Evolutionary conservation across 1,139 yeast species (phyloP).

Genomic region (Yamadazyma membranifaciens): DNA sequence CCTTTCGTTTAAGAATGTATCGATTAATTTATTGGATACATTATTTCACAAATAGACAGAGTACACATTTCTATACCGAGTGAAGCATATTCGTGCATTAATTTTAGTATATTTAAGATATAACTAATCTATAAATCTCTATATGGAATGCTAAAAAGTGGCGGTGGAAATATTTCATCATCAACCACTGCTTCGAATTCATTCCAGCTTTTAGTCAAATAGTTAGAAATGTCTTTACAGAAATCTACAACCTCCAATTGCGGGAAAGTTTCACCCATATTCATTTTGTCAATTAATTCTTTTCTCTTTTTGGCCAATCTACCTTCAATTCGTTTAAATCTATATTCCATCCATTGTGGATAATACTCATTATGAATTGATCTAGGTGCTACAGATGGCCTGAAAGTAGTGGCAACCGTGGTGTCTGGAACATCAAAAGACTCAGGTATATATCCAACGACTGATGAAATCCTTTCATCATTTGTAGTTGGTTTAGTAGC

Average conservation of each 20-base stretch:
- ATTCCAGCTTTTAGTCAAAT: constrained; percentile 34
- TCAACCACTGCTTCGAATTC: constrained; percentile 32
- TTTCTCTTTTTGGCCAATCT: constrained; percentile 25
- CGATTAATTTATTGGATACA: no score
- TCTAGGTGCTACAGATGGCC: constrained; percentile 33
- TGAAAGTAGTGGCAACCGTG: constrained; percentile 35
- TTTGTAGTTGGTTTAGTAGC: constrained; percentile 28
- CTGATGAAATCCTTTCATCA: constrained; percentile 30
- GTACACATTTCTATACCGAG: not conserved
- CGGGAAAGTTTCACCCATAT: constrained; percentile 26
- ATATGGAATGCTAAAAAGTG: constrained; percentile 7
- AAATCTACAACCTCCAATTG: constrained; percentile 30
- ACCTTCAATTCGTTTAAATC: constrained; percentile 29
- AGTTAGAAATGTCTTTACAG: constrained; percentile 31
- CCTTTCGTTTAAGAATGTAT: not conserved
- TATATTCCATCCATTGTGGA: constrained; percentile 41
- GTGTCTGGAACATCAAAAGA: constrained; percentile 33
- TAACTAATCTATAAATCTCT: not conserved
- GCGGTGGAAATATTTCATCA: constrained; percentile 22
- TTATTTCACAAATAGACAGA: no score
- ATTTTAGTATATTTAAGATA: not conserved
- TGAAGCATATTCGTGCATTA: not conserved
- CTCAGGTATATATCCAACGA: constrained; percentile 21
- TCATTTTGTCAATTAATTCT: constrained; percentile 15
- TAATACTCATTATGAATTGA: constrained; percentile 36